phyloP scores from a whole-genome alignment of 805 yeast genomes.

The Yueomyces sinensis region DNA sequence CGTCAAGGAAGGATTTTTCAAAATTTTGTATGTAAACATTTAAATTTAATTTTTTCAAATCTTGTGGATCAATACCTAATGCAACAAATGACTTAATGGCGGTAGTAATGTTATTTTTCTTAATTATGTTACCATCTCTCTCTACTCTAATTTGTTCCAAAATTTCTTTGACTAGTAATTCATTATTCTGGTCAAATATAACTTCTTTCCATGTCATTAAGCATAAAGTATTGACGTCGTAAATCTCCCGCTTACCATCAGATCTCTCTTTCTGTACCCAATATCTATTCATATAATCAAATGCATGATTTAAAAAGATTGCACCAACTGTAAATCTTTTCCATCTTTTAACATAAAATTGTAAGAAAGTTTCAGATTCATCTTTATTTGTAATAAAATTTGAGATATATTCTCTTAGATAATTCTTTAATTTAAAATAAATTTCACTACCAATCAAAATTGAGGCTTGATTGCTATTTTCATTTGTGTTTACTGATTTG shows the following conservation, averaged over 20 bases:
- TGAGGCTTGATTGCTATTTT: conserved; percentile 22
- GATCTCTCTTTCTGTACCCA: conserved; percentile 96
- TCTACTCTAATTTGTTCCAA: conserved; percentile 65
- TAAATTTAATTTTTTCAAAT: conserved; percentile 72
- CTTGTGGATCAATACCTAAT: conserved; percentile 84
- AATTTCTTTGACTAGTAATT: conserved; percentile 51
- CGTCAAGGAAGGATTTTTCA: conserved; percentile 62
- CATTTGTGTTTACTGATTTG: conserved; percentile 6
- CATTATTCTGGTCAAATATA: conserved; percentile 58
- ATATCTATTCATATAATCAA: conserved; percentile 90
- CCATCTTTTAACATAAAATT: conserved; percentile 82
- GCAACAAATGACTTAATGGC: conserved; percentile 81
- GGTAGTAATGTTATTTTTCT: conserved; percentile 48
- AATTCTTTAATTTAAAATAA: conserved; percentile 56
- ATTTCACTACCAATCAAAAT: conserved; percentile 80
- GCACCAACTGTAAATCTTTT: conserved; percentile 84
- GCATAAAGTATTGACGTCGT: conserved; percentile 83
- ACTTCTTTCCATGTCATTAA: conserved; percentile 77
- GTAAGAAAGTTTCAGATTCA: conserved; percentile 47
- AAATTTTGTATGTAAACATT: conserved; percentile 70
- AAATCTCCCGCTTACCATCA: conserved; percentile 81
- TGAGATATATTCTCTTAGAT: conserved; percentile 47
- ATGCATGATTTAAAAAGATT: conserved; percentile 78
- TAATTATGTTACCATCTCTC: conserved; percentile 65
- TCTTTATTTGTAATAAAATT: conserved; percentile 36